A percentile compares a stretch with the other conserved stretches of the same genome.
phyloP scores from a whole-genome alignment of 2,329 filamentous ascomycete genomes.

The Aureobasidium sp. region DNA sequence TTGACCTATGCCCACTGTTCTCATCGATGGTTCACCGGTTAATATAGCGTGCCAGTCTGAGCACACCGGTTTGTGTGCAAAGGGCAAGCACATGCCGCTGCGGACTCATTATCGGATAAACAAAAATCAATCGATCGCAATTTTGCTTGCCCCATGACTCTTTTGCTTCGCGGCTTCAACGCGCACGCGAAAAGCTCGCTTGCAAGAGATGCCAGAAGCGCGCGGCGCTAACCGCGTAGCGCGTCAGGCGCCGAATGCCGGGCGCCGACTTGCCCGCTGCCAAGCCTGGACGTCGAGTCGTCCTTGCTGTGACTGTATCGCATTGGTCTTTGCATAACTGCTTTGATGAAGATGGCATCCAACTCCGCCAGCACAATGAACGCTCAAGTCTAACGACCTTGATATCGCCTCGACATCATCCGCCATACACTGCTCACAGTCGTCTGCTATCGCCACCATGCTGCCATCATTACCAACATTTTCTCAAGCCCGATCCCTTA shows the following conservation, averaged over 20 bases:
- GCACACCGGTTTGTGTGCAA: background rate
- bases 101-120: conserved; percentile 7
- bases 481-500: conserved; percentile 44
- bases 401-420: background rate
- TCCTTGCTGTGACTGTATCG: conserved; percentile 9
- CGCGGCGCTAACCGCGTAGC: background rate
- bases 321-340: conserved; percentile 7
- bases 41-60: conserved; percentile 1
- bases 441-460: conserved; percentile 39
- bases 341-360: background rate
- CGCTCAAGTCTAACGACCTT: background rate
- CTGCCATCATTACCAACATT: conserved; percentile 40
- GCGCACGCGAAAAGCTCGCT: background rate
- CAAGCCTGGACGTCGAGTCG: conserved; percentile 10
- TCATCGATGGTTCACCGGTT: conserved; percentile 6
- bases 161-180: background rate
- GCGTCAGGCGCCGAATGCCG: background rate
- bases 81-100: background rate
- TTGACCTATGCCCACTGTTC: background rate
- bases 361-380: conserved; percentile 8
- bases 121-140: background rate
- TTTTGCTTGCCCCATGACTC: background rate
- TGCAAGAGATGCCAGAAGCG: background rate
- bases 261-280: background rate
- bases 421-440: background rate